These are phyloP conservation scores for Barnettozyma hawaiiensis DNA, from an alignment of 1,139 yeast genomes.

Conservation along the genomic window DNA sequence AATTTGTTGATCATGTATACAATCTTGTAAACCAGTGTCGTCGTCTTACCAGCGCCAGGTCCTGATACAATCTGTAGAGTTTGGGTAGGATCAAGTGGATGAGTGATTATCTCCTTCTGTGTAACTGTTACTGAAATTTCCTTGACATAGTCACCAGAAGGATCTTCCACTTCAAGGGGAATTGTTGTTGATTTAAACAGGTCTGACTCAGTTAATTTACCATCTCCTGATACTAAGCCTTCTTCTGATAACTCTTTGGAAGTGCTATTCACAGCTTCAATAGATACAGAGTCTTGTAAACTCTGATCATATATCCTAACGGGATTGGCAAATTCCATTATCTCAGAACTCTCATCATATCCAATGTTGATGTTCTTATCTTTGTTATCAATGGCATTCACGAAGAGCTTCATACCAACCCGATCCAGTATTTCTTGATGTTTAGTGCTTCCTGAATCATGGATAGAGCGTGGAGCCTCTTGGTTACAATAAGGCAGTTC, in stretches of 20 bases:
- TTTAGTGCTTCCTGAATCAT: not conserved
- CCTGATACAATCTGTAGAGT: constrained; percentile 56
- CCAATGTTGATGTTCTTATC: not conserved
- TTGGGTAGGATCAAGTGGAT: constrained; percentile 33
- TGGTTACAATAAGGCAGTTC: not conserved
- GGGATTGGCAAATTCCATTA: not conserved
- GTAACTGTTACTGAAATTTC: constrained; percentile 28
- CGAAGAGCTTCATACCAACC: not conserved
- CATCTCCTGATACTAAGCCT: not conserved
- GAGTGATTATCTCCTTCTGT: constrained; percentile 34
- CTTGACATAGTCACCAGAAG: not conserved
- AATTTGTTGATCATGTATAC: constrained; percentile 39
- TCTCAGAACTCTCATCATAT: not conserved
- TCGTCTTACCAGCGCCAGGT: constrained; percentile 76
- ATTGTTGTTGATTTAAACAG: not conserved
- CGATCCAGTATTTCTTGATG: not conserved
- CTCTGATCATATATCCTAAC: not conserved
- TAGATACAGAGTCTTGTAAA: not conserved
- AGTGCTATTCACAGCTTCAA: not conserved
- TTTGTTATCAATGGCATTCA: not conserved
- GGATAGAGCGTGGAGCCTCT: not conserved
- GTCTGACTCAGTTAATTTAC: not conserved
- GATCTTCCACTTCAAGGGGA: not conserved
- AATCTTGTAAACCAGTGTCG: constrained; percentile 51
- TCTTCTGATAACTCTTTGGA: not conserved